A percentile compares a stretch with the other conserved stretches of the same genome.
Conservation (phyloP, 1,284 basidiomycete species). For the Chalciporus piperatoides region DNA sequence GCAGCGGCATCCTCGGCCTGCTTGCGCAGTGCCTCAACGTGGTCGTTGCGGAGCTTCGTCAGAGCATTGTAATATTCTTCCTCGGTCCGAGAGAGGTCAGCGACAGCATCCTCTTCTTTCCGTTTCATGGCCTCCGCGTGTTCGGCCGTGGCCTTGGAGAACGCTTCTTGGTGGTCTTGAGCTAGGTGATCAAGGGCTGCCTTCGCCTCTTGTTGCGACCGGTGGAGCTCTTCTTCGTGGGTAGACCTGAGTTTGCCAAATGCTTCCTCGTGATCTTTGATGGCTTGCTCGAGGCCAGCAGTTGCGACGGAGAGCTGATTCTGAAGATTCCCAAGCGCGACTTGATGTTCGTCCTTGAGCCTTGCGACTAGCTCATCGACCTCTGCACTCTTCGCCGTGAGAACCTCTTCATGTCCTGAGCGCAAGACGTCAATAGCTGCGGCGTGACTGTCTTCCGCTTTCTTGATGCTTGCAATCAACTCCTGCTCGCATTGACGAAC, state of each 20-base stretch:
- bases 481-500: slow-evolving; percentile 55
- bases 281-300: slow-evolving; percentile 43
- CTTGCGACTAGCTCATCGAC: slow-evolving; percentile 44
- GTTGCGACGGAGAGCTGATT: slow-evolving; percentile 44
- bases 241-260: slow-evolving; percentile 47
- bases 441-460: slow-evolving; percentile 47
- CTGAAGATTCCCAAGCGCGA: slow-evolving; percentile 36
- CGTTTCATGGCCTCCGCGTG: slow-evolving; percentile 54
- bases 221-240: slow-evolving; percentile 46
- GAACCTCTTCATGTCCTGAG: slow-evolving; percentile 49
- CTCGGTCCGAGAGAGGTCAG: slow-evolving; percentile 60
- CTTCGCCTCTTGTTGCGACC: slow-evolving; percentile 47
- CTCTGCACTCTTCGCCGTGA: slow-evolving; percentile 50
- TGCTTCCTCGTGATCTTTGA: slow-evolving; percentile 49
- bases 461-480: slow-evolving; percentile 47
- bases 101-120: slow-evolving; percentile 56
- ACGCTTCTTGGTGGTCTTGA: slow-evolving; percentile 49
- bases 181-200: slow-evolving; percentile 42
- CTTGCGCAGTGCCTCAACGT: slow-evolving; percentile 58
- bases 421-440: slow-evolving; percentile 49
- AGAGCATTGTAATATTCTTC: slow-evolving; percentile 78
- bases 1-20: slow-evolving; percentile 57
- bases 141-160: slow-evolving; percentile 50
- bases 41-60: slow-evolving; percentile 66
- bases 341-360: slow-evolving; percentile 42